Evolutionary conservation across 2,329 filamentous ascomycete genomes (phyloP).

Genomic region (Bipolaris zeicola): DNA sequence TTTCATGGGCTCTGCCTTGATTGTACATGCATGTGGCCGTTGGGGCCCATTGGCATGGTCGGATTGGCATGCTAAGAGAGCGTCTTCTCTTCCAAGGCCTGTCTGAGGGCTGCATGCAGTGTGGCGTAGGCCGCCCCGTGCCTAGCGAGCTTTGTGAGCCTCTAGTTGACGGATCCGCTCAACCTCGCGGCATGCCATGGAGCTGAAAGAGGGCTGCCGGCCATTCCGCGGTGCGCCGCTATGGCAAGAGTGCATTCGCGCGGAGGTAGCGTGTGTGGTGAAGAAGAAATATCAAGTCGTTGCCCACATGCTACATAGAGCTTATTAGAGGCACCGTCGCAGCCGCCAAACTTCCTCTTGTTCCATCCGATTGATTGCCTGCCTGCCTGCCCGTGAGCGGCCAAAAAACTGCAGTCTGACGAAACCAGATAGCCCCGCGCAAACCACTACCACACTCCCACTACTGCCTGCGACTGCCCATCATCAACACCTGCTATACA

Average conservation of each 20-base stretch:
- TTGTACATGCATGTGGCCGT: background rate
- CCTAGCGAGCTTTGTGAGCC: constrained; percentile 22
- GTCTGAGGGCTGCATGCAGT: constrained; percentile 14
- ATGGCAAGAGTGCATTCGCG: constrained; percentile 22
- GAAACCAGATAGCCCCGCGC: background rate
- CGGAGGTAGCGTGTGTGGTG: constrained; percentile 22
- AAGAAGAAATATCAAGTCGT: constrained; percentile 15
- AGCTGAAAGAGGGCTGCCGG: constrained; percentile 22
- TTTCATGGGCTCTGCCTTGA: constrained; percentile 3
- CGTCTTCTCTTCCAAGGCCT: constrained; percentile 13
- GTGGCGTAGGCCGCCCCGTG: constrained; percentile 18
- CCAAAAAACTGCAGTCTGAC: no score
- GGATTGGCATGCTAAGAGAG: no score
- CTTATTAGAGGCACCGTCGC: background rate
- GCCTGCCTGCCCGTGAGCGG: background rate
- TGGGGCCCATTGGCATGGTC: constrained; percentile 3
- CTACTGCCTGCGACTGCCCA: background rate
- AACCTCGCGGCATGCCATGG: constrained; percentile 11
- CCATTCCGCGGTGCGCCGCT: constrained; percentile 28
- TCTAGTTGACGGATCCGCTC: constrained; percentile 15
- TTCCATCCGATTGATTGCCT: background rate
- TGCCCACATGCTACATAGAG: background rate
- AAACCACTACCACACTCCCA: background rate
- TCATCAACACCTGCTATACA: background rate
- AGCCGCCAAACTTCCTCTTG: background rate